Conservation (phyloP, 306 rosid genomes). For the Castanospermum australe region DNA sequence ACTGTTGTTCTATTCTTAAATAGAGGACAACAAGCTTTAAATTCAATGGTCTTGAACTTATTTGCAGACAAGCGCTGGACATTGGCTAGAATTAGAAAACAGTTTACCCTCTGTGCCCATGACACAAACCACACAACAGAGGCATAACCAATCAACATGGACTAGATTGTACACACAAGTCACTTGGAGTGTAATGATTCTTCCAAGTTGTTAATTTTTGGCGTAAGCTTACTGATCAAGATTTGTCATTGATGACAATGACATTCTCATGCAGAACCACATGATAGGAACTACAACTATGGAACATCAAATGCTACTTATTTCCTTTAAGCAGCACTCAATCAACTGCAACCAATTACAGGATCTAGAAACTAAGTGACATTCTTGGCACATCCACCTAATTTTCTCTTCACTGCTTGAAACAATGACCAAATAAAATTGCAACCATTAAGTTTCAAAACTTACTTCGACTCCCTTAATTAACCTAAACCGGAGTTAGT, state of each 20-base stretch:
- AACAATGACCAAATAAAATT: slow-evolving; percentile 42
- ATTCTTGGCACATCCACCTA: slow-evolving; percentile 37
- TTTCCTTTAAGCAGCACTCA: slow-evolving; percentile 39
- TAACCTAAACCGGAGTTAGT: slow-evolving; percentile 91
- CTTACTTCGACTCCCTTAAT: slow-evolving; percentile 42
- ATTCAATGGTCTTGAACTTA: no score
- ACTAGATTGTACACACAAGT: slow-evolving; percentile 18
- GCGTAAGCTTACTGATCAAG: slow-evolving; percentile 27
- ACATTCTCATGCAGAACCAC: slow-evolving; percentile 26
- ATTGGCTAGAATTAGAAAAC: background rate
- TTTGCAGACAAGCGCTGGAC: no score
- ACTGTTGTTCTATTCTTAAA: no score
- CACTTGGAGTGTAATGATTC: slow-evolving; percentile 3
- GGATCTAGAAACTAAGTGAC: slow-evolving; percentile 44
- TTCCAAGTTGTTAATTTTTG: slow-evolving; percentile 19
- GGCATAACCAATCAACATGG: background rate
- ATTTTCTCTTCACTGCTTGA: slow-evolving; percentile 52
- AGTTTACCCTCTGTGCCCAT: background rate
- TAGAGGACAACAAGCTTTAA: no score
- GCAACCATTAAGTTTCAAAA: slow-evolving; percentile 35
- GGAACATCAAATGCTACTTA: slow-evolving; percentile 40
- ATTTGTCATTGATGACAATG: background rate
- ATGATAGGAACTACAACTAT: slow-evolving; percentile 12
- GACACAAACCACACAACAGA: background rate
- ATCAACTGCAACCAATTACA: slow-evolving; percentile 59